Percentiles rank a stretch among this genome's conserved stretches.
phyloP scores from a whole-genome alignment of 495 filamentous ascomycete species.

The Penicillium lividum region DNA sequence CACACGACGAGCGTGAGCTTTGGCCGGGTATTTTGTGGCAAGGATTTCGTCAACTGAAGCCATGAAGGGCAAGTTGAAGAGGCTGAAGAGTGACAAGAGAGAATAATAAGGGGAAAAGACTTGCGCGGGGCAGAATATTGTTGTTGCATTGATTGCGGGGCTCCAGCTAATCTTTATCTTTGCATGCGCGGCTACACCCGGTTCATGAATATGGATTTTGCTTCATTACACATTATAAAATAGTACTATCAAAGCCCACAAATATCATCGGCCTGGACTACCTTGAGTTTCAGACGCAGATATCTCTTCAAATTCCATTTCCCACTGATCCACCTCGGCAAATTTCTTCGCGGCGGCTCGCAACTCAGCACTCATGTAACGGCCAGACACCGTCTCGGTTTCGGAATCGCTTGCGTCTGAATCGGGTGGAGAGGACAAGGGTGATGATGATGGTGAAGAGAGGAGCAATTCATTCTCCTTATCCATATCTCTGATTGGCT shows the following conservation, averaged over 20 bases:
- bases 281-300: slow-evolving; percentile 27
- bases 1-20: slow-evolving; percentile 82
- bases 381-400: slow-evolving; percentile 12
- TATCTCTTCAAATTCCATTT: slow-evolving; percentile 72
- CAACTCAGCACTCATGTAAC: slow-evolving; percentile 39
- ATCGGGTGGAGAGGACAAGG: slow-evolving; percentile 41
- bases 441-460: slow-evolving; percentile 42
- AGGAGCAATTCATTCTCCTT: slow-evolving; percentile 35
- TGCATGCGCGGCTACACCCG: background rate
- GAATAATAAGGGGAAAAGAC: background rate
- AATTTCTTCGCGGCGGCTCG: slow-evolving; percentile 55
- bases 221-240: slow-evolving; percentile 6
- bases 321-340: slow-evolving; percentile 67
- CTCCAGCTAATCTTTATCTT: background rate
- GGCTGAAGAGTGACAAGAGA: background rate
- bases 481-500: slow-evolving; percentile 16
- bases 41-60: slow-evolving; percentile 48
- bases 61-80: slow-evolving; percentile 24
- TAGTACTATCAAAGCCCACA: background rate
- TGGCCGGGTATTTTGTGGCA: slow-evolving; percentile 89
- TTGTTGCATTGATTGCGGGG: slow-evolving; percentile 9
- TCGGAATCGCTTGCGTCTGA: slow-evolving; percentile 37
- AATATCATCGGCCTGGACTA: slow-evolving; percentile 1
- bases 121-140: background rate
- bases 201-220: background rate